phyloP scores from a whole-genome alignment of 1,284 basidiomycete genomes.

The Rhizopogon parksii region DNA sequence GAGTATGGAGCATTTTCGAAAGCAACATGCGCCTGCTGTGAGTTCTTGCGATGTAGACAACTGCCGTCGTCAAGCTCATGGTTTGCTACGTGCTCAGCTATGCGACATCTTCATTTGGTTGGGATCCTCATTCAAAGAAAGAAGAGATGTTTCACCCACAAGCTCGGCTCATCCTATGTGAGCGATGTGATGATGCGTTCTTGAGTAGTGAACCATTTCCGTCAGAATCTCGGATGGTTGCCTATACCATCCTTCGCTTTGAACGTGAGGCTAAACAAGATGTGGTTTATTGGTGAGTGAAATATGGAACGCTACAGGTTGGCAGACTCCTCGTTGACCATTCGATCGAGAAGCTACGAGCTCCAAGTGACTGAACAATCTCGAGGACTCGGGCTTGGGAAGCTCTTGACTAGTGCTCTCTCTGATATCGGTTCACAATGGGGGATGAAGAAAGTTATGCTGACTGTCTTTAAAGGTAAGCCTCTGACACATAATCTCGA shows the following conservation, averaged over 20 bases:
- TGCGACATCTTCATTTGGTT: slow-evolving; percentile 55
- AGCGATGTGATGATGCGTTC: slow-evolving; percentile 12
- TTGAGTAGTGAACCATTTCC: background rate
- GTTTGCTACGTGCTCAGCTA: slow-evolving; percentile 33
- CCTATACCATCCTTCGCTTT: slow-evolving; percentile 65
- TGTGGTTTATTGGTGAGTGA: slow-evolving; percentile 61
- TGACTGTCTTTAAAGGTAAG: slow-evolving; percentile 67
- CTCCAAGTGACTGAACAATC: slow-evolving; percentile 46
- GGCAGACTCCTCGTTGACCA: background rate
- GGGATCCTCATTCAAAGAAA: slow-evolving; percentile 51
- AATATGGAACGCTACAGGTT: background rate
- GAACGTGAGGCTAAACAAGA: slow-evolving; percentile 54
- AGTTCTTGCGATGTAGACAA: slow-evolving; percentile 2
- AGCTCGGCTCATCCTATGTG: slow-evolving; percentile 54
- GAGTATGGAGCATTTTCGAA: slow-evolving; percentile 50
- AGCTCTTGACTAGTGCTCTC: slow-evolving; percentile 43
- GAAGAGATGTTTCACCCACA: slow-evolving; percentile 52
- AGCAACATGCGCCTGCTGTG: slow-evolving; percentile 49
- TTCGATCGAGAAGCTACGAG: slow-evolving; percentile 52
- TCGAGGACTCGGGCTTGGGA: slow-evolving; percentile 53
- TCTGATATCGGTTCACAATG: slow-evolving; percentile 42
- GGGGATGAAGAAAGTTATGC: slow-evolving; percentile 59
- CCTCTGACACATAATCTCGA: background rate
- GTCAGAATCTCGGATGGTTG: slow-evolving; percentile 30
- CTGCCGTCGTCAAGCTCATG: background rate